Base-by-base conservation (phyloP, 139 green algal species). In the Micractinium conductrix region DNA sequence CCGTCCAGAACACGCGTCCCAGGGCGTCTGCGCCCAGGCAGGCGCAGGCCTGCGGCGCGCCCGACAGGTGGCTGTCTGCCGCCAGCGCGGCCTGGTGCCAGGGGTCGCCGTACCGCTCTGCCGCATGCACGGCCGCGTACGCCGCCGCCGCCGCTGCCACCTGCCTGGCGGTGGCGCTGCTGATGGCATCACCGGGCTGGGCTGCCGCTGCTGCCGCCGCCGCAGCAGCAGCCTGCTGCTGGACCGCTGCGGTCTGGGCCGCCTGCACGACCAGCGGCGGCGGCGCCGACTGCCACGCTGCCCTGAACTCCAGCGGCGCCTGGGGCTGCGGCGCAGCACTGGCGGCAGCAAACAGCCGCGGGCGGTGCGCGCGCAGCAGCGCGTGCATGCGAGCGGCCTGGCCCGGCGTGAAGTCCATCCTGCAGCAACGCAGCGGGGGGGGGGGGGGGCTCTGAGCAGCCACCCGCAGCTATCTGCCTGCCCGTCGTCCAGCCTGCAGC, bases 381-480 rank as follows among this genome's bases (percentile, higher is more conserved):
- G 86, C 80, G 28, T 79, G 86, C 79, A 83, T 83, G 30, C 86
- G 73, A 4, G 81, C 60, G 4, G 60, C 26, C 48, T 89, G 86
- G 24, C 80, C 80, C 2, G 44, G 26, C 12, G 72, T 87, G 67
- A 89, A 87, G 17, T 70, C 37, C 28, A 73, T 72, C 55, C 86
- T 80, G 80, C 86, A 84, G 14, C n/a, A n/a, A n/a, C n/a, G n/a
- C n/a, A n/a, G n/a, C n/a, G n/a, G n/a, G n/a, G n/a, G n/a, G n/a
- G n/a, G n/a, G n/a, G n/a, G n/a, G n/a, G n/a, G n/a, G n/a, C n/a
- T n/a, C n/a, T n/a, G n/a, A n/a, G n/a, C n/a, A n/a, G n/a, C n/a
- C n/a, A n/a, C n/a, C n/a, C n/a, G n/a, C n/a, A n/a, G n/a, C n/a
- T n/a, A n/a, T n/a, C n/a, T n/a, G n/a, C n/a, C n/a, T n/a, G n/a